Base-by-base conservation (phyloP, 306 rosid species). In the Pterocarpus macrocarpus region DNA sequence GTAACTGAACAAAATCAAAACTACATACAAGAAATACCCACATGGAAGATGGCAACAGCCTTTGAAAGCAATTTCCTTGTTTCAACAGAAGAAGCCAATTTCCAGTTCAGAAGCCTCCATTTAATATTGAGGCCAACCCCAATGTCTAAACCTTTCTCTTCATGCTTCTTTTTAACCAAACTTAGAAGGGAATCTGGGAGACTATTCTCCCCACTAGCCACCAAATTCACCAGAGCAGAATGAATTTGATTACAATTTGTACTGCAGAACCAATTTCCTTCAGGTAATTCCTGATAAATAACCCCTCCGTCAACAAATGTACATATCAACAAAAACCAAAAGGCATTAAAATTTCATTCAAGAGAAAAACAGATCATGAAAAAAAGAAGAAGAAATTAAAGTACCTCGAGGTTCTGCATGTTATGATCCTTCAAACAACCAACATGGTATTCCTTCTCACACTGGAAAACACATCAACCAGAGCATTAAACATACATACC, bases 381-480 rank as follows among this genome's bases (percentile, higher is more conserved):
- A 55, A 9, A 55, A 4, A 12, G 14, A 30, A 17, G 3, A 9
- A 8, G 7, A 38, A 75, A 57, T 58, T 53, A 43, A 1, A 4
- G 5, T 71, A 93, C 99, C 98, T 92, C 77, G 22, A 96, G 85
- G 72, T 89, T 86, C 84, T 93, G 88, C 86, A 93, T 90, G 76
- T 82, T 71, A 70, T 92, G 89, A 10, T 93, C 94, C 89, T 92
- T 92, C 92, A 96, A 85, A 82, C 99, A 93, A 76, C 99, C 97
- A 12, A 96, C 94, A 64, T 96, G 99, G 86, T 87, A 96, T 84
- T 96, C 99, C 85, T 75, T 96, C 80, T 96, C 99, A 84, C 99
- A 96, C 99, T 96, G 90, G 64, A 79, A 71, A 39, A 44, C 71
- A 55, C 13, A 15, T 41, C 8, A 58, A 66, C 52, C 76, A 77